These are phyloP conservation scores for Yarrowia sp. DNA, from an alignment of 805 yeast species.

Conservation along the genomic window DNA sequence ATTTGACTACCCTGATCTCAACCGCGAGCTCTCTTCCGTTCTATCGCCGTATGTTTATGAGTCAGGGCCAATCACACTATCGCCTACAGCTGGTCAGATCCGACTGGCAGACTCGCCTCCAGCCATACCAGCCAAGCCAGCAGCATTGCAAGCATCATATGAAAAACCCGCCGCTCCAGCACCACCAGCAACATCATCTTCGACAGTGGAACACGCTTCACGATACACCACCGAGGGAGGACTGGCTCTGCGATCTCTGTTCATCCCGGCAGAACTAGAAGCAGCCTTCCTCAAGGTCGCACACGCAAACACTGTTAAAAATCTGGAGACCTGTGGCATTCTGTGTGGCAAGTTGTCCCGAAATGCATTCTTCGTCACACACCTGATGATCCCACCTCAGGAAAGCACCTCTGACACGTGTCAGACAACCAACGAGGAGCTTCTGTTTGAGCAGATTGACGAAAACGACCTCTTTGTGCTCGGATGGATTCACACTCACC, in stretches of 20 bases:
- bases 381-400: constrained; percentile 60
- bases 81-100: constrained; percentile 5
- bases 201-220: constrained; percentile 30
- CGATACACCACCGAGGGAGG: constrained; percentile 53
- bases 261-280: constrained; percentile 47
- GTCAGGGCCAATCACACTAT: neutral
- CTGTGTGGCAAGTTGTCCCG: constrained; percentile 59
- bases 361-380: constrained; percentile 61
- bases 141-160: neutral
- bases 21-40: constrained; percentile 9
- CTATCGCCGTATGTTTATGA: constrained; percentile 12
- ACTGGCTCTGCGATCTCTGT: constrained; percentile 50
- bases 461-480: constrained; percentile 54
- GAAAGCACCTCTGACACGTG: constrained; percentile 62
- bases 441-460: constrained; percentile 54
- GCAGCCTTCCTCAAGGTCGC: constrained; percentile 48
- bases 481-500: constrained; percentile 76
- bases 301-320: constrained; percentile 46
- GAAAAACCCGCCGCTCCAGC: neutral
- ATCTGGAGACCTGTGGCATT: constrained; percentile 64
- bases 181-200: neutral
- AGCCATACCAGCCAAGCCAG: neutral
- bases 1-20: constrained; percentile 18
- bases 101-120: constrained; percentile 24
- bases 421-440: constrained; percentile 57